Base-by-base conservation (phyloP, 768 basidiomycete genomes). In the Psilocybe subaeruginosa region DNA sequence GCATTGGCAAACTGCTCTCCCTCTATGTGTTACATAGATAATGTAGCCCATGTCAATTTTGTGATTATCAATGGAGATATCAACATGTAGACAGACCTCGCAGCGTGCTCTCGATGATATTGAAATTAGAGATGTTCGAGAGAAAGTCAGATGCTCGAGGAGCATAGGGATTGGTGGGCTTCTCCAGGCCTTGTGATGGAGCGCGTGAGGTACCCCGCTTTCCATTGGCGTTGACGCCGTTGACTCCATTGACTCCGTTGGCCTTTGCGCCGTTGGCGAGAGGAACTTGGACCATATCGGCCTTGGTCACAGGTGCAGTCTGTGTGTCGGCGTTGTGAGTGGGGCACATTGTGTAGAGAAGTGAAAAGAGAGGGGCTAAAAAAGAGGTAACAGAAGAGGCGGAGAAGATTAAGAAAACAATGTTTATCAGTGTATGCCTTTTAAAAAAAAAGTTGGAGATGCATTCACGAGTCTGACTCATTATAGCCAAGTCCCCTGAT, bases 1-100 rank as follows among this genome's bases (percentile, higher is more conserved):
- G 97, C 97, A 73, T 99, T 99, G 64, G 97, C 97, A 70, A 99
- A 99, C 75, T 99, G 96, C 76, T 97, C 96, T 60, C 95, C 96
- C 90, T 97, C 96, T 97, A 69, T 54, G 43, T n/a, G n/a, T 43
- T n/a, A 62, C 41, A 39, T 12, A 54, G 33, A 31, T 60, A 50
- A 60, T 35, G 62, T 31, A 70, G 46, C 58, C 57, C 23, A 64
- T 57, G 45, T 63, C 59, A 61, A 49, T 56, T 53, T 11, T 30
- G 31, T 56, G 14, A 49, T 45, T 23, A 52, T 59, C 45, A 48
- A 55, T 61, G 56, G 54, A 43, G 45, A 60, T 43, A 58, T 48
- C 50, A 31, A 46, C 46, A 59, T 45, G 43, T 39, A 6, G 17
- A 79, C 85, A 56, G 45, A 94, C 95, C 95, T 86, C 97, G 82